These are phyloP conservation scores for Podospora fimiseda DNA, from an alignment of 495 filamentous ascomycete genomes.

Conservation along the genomic window DNA sequence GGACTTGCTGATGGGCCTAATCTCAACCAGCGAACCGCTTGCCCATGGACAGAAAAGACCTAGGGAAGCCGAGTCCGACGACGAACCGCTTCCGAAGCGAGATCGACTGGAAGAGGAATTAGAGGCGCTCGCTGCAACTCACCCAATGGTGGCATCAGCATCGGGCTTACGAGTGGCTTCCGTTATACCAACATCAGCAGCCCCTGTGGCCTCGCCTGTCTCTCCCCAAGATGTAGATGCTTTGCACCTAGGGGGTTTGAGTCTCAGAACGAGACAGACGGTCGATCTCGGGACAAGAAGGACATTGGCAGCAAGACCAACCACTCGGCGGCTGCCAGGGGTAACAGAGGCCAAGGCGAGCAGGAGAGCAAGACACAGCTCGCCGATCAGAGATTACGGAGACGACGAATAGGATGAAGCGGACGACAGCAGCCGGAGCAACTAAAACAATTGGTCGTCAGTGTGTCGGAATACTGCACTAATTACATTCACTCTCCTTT, in stretches of 20 bases:
- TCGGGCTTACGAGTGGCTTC: neutral
- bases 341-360: neutral
- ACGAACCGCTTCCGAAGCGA: constrained; percentile 22
- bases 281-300: neutral
- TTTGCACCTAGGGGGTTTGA: neutral
- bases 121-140: constrained; percentile 9
- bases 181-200: neutral
- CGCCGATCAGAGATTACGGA: neutral
- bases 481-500: neutral
- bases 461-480: neutral
- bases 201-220: neutral
- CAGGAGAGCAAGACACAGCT: neutral
- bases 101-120: constrained; percentile 26
- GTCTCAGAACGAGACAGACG: neutral
- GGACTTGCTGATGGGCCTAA: constrained; percentile 22
- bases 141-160: neutral
- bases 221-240: neutral
- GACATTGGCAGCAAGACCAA: neutral
- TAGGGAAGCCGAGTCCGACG: constrained; percentile 13
- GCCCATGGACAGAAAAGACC: constrained; percentile 20
- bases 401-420: neutral
- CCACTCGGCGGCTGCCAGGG: neutral
- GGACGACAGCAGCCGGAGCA: neutral
- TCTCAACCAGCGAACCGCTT: constrained; percentile 8
- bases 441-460: neutral